These are phyloP conservation scores for Tricharina praecox DNA, from an alignment of 495 filamentous ascomycete species.

Conservation along the genomic window DNA sequence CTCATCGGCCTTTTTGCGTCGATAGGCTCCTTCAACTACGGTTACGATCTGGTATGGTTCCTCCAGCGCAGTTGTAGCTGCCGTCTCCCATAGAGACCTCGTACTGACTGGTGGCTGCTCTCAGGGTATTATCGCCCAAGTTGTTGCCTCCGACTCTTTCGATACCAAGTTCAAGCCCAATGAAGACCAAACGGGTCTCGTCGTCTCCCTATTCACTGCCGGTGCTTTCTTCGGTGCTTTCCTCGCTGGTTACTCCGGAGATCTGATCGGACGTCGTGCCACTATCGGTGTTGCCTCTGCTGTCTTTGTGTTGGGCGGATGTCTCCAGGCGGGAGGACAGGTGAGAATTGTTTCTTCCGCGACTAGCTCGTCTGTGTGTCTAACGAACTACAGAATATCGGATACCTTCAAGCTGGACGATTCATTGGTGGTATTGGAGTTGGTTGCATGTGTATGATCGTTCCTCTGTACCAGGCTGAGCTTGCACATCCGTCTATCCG, in stretches of 20 bases:
- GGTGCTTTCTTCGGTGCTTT: slow-evolving; percentile 40
- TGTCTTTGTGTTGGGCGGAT: slow-evolving; percentile 47
- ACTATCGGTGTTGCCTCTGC: slow-evolving; percentile 37
- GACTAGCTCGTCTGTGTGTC: background rate
- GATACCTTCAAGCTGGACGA: slow-evolving; percentile 17
- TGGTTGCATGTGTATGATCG: slow-evolving; percentile 32
- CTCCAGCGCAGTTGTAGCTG: too few relatives aligned
- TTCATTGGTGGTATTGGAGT: slow-evolving; percentile 27
- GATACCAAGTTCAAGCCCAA: slow-evolving; percentile 34
- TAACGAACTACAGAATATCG: slow-evolving; percentile 3
- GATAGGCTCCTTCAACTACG: slow-evolving; percentile 43
- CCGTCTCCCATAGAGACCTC: too few relatives aligned
- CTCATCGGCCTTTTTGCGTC: slow-evolving; percentile 47
- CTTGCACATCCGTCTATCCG: slow-evolving; percentile 30
- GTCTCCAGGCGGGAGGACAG: slow-evolving; percentile 28
- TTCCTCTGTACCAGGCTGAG: slow-evolving; percentile 32
- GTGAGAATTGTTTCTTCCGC: background rate
- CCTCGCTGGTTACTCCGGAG: slow-evolving; percentile 34
- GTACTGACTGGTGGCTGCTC: background rate
- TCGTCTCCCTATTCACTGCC: slow-evolving; percentile 54
- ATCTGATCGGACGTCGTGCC: slow-evolving; percentile 32
- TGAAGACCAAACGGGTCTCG: slow-evolving; percentile 43
- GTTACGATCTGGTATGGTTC: slow-evolving; percentile 28
- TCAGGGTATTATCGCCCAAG: slow-evolving; percentile 43
- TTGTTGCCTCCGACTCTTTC: slow-evolving; percentile 38